Percentiles rank a stretch among this genome's conserved stretches.
These are phyloP conservation scores for Botrytis aclada DNA, from an alignment of 2,329 filamentous ascomycete species.

Conservation along the genomic window DNA sequence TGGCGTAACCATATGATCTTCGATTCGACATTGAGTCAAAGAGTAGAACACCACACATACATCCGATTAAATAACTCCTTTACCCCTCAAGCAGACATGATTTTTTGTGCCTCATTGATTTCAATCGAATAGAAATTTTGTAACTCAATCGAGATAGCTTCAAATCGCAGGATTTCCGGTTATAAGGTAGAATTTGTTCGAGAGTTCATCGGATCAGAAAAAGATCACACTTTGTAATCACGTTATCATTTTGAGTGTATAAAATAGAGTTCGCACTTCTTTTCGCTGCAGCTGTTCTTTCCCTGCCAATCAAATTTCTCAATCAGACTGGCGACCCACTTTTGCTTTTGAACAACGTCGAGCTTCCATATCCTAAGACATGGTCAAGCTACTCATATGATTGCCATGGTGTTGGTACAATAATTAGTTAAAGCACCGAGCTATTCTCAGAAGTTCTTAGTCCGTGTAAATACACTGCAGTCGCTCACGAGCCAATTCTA, in stretches of 20 bases:
- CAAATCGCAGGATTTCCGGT: too few relatives aligned
- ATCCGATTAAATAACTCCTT: neutral
- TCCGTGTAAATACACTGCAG: neutral
- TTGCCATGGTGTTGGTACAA: neutral
- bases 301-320: neutral
- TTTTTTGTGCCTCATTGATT: neutral
- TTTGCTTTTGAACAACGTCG: neutral
- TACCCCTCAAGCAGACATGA: neutral
- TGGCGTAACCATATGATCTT: neutral
- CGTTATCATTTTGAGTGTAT: neutral
- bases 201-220: neutral
- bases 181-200: neutral
- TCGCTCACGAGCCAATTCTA: neutral
- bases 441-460: too few relatives aligned
- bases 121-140: neutral
- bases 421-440: neutral
- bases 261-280: neutral
- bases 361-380: neutral
- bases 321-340: neutral
- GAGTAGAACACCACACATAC: neutral
- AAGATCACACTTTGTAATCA: neutral
- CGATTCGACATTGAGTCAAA: neutral
- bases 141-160: neutral
- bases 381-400: neutral
- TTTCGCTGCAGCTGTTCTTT: neutral